A percentile compares a stretch with the other conserved stretches of the same genome.
Conservation (phyloP, 225 moss, liverwort and hornwort genomes). For the Climacium dendroides region DNA sequence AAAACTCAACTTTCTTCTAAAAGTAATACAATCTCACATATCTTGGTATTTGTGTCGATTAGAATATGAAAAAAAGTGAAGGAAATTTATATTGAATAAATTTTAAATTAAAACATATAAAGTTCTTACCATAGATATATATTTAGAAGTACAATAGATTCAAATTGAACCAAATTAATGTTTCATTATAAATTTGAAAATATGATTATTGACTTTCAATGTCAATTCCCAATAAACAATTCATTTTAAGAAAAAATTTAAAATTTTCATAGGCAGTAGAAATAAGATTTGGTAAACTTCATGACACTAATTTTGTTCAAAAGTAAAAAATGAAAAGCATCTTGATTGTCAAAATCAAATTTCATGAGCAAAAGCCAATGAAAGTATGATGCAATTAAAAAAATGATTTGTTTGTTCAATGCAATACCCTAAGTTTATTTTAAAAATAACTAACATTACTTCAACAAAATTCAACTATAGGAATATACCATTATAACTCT, state of each 20-base stretch:
- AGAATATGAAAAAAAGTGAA: neutral
- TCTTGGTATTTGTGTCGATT: accelerated
- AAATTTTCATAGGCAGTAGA: too few species aligned
- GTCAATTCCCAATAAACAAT: too few species aligned
- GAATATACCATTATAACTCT: neutral
- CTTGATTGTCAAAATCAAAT: neutral
- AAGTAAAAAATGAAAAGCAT: too few species aligned
- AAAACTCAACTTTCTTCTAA: neutral
- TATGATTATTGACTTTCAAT: too few species aligned
- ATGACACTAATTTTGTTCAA: too few species aligned
- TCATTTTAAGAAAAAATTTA: too few species aligned
- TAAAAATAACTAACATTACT: neutral
- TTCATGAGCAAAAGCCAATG: neutral
- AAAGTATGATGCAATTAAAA: neutral
- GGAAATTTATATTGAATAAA: neutral
- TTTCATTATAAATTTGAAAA: neutral
- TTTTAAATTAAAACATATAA: neutral
- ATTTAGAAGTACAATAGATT: too few species aligned
- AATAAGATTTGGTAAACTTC: too few species aligned
- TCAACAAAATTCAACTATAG: neutral
- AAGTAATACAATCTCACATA: neutral
- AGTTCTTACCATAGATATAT: too few species aligned
- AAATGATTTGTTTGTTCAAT: neutral
- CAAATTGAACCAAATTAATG: neutral
- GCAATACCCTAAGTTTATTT: neutral